These are phyloP conservation scores for Mortierella hygrophila DNA, from an alignment of 192 early-diverging fungal species.

Conservation along the genomic window DNA sequence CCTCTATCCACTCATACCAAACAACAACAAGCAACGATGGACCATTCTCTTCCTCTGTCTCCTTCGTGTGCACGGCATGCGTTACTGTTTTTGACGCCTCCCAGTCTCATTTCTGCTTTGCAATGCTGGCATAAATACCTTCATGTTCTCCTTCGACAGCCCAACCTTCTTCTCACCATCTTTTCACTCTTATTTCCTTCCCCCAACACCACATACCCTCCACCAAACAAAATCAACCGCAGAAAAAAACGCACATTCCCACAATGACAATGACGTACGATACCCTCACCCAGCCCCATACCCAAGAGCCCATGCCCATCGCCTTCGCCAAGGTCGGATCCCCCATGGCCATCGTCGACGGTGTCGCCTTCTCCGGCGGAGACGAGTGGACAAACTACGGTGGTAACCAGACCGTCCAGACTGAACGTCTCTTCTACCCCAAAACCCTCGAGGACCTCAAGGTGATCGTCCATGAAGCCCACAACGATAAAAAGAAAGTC, in stretches of 20 bases:
- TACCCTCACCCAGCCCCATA: neutral
- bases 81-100: neutral
- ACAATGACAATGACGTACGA: conserved; percentile 12
- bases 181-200: neutral
- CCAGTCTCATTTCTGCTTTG: neutral
- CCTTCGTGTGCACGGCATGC: too few species aligned
- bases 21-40: too few species aligned
- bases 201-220: neutral
- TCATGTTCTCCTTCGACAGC: neutral
- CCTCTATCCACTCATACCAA: too few species aligned
- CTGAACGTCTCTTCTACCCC: conserved; percentile 50
- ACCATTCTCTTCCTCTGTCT: too few species aligned
- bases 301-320: neutral
- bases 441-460: conserved; percentile 41
- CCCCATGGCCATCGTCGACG: conserved; percentile 22
- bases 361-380: conserved; percentile 15
- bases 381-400: conserved; percentile 47
- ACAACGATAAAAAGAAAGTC: conserved; percentile 35
- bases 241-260: neutral
- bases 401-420: conserved; percentile 23
- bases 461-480: conserved; percentile 39
- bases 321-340: neutral
- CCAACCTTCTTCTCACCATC: neutral
- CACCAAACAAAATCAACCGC: neutral
- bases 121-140: neutral